Percentiles rank a stretch among this genome's conserved stretches.
phyloP scores from a whole-genome alignment of 768 basidiomycete genomes.

The Xerocomellus chrysenteron region DNA sequence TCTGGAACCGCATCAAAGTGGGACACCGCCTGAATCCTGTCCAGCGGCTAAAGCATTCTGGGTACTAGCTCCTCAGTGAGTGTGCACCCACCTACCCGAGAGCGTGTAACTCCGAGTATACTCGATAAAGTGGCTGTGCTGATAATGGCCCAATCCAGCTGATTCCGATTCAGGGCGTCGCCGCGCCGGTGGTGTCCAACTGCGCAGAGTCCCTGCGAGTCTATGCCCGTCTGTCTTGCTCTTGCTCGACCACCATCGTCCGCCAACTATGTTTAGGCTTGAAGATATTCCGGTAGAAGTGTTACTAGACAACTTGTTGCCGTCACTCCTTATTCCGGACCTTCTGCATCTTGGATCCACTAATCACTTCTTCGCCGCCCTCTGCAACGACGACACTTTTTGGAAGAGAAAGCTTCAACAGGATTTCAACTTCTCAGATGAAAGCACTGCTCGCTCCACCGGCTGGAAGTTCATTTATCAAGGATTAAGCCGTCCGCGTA shows the following conservation, averaged over 20 bases:
- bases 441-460: constrained; percentile 66
- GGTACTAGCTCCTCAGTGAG: too few relatives aligned
- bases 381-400: constrained; percentile 70
- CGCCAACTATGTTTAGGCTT: constrained; percentile 37
- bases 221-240: neutral
- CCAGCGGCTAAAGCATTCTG: too few relatives aligned
- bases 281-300: constrained; percentile 70
- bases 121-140: constrained; percentile 23
- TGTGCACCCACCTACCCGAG: too few relatives aligned
- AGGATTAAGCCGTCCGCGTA: constrained; percentile 54
- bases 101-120: neutral
- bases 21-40: too few relatives aligned
- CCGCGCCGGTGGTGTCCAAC: neutral
- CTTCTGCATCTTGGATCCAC: constrained; percentile 60
- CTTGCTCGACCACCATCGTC: neutral
- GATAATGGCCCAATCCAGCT: constrained; percentile 14
- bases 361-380: constrained; percentile 57
- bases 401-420: constrained; percentile 69
- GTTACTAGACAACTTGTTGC: constrained; percentile 71
- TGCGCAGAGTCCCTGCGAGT: constrained; percentile 6
- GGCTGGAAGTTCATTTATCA: constrained; percentile 84
- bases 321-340: constrained; percentile 51
- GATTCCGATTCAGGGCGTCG: constrained; percentile 8
- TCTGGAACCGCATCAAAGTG: neutral
- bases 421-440: constrained; percentile 79